Evolutionary conservation across 257 asterid genomes (phyloP).

Genomic region (Fraxinus pennsylvanica): DNA sequence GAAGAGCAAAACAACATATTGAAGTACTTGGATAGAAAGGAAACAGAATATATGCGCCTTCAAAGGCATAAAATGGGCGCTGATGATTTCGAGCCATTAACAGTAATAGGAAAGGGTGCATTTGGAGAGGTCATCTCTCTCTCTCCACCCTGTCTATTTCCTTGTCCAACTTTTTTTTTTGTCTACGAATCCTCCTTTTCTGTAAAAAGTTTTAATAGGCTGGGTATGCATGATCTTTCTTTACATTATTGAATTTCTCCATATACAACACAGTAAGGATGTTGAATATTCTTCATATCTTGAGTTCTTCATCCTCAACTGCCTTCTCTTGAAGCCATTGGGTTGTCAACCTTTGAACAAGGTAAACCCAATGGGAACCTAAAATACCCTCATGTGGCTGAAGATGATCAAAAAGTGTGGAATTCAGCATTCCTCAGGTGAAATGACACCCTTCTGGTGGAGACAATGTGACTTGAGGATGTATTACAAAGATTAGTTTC

Average conservation of each 20-base stretch:
- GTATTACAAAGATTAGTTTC: neutral
- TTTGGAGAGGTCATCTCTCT: constrained; percentile 78
- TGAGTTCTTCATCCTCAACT: constrained; percentile 10
- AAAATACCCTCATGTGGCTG: neutral
- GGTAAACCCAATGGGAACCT: neutral
- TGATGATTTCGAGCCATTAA: constrained; percentile 93
- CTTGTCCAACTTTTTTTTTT: neutral
- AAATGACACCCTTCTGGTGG: neutral
- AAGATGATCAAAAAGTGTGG: neutral
- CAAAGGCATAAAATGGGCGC: constrained; percentile 99
- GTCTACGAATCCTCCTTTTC: neutral
- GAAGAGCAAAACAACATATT: constrained; percentile 84
- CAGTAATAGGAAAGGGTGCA: constrained; percentile 97
- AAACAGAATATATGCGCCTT: constrained; percentile 92
- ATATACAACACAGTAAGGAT: neutral
- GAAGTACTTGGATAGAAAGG: constrained; percentile 86
- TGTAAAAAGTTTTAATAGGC: neutral
- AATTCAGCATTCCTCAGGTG: neutral
- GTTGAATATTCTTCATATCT: neutral
- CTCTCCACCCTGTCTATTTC: constrained; percentile 26
- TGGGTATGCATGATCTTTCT: neutral
- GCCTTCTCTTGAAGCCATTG: neutral
- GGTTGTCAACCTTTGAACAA: neutral
- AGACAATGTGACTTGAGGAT: constrained; percentile 9
- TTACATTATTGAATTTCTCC: neutral